Evolutionary conservation across 805 yeast species (phyloP), one percentile per base, ranked within the genome.

Genomic region (Sugiyamaella valdiviana): DNA sequence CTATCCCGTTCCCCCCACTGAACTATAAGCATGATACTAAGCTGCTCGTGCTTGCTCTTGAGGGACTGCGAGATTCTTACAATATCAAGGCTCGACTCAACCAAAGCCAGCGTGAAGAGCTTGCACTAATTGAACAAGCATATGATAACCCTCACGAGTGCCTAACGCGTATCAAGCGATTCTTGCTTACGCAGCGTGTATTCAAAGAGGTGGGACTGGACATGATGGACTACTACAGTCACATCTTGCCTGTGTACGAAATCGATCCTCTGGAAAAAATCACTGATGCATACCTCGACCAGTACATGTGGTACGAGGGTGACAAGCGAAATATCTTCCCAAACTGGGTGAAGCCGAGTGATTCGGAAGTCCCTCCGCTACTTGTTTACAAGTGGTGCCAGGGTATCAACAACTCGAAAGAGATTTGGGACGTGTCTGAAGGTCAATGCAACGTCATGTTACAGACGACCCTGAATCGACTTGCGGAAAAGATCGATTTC

Each of bases 91-190:
- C 88, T 1, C 71, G 96, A 50, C 69, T 93, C 54, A 91, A 88
- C 58, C 82, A 95, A 5, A 72, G 83, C 6, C 96, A 93, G 64
- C 75, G 97, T 54, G 97, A 91, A 65, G 99, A 93, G 59, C 69
- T 93, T 51, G 93, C 96, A 0, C 70, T 91, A 52, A 88, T 93
- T 42, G 99, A 93, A 61, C 95, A 89, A 60, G 98, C 98, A 0
- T 93, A 88, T 63, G 99, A 93, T 60, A 87, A 88, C 57, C 99
- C 99, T 0, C 95, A 89, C 63, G 98, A 95, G 61, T 83, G 90
- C 52, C 70, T 93, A 50, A 84, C 83, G 14, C 77, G 96, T 53
- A 78, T 93, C 48, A 93, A 93, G 66, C 83, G 83, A 58, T 81
- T 82, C 39, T 67, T 93, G 42, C 69, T 89, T 49, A 85, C 96